A percentile compares a stretch with the other conserved stretches of the same genome.
phyloP scores from a whole-genome alignment of 1,284 basidiomycete species.

The Phellopilus nigrolimitatus region DNA sequence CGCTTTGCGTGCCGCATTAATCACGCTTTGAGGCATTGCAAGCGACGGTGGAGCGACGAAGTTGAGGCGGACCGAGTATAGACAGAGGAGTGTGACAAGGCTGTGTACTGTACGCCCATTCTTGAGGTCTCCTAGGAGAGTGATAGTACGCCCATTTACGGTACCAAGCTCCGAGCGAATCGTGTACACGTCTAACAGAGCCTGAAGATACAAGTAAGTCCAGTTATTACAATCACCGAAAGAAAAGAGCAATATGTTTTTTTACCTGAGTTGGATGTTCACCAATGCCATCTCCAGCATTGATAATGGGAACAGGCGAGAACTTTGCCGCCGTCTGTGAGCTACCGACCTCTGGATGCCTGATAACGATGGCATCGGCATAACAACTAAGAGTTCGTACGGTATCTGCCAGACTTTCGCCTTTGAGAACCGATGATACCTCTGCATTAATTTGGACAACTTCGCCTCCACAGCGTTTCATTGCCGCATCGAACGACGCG shows the following conservation, averaged over 20 bases:
- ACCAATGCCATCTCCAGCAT: conserved; percentile 95
- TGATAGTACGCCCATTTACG: conserved; percentile 94
- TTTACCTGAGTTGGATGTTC: conserved; percentile 95
- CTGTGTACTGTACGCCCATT: conserved; percentile 98
- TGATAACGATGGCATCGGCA: conserved; percentile 90
- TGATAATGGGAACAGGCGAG: conserved; percentile 93
- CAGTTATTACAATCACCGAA: conserved; percentile 4
- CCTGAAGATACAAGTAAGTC: conserved; percentile 40
- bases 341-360: conserved; percentile 92
- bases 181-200: conserved; percentile 92
- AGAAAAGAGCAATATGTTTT: no score
- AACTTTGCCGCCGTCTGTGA: conserved; percentile 89
- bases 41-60: conserved; percentile 92
- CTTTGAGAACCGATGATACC: conserved; percentile 88
- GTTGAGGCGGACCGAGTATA: conserved; percentile 94
- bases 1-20: conserved; percentile 77
- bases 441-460: conserved; percentile 85
- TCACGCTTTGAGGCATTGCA: conserved; percentile 87
- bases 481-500: conserved; percentile 97
- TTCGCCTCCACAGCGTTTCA: conserved; percentile 96
- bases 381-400: conserved; percentile 95
- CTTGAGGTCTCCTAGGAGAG: conserved; percentile 94
- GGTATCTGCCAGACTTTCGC: conserved; percentile 92
- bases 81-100: conserved; percentile 86
- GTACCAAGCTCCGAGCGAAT: conserved; percentile 98